These are phyloP conservation scores for Gautieria morchelliformis DNA, from an alignment of 768 basidiomycete species.

Conservation along the genomic window DNA sequence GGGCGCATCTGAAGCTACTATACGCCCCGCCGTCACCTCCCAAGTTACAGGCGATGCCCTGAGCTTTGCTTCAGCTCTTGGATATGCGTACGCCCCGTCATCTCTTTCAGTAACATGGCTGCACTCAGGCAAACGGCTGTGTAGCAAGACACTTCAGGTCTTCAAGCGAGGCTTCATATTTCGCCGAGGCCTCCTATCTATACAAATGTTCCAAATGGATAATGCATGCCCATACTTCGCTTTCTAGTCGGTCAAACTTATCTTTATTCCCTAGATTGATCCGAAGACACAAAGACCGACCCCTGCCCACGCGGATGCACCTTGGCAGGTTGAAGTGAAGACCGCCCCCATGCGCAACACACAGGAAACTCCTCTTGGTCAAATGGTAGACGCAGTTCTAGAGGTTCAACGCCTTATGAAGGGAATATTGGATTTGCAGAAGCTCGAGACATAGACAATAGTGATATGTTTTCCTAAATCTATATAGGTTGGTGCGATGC, in stretches of 20 bases:
- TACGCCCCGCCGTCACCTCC: constrained; percentile 75
- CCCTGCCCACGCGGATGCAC: constrained; percentile 67
- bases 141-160: constrained; percentile 1
- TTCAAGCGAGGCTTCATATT: constrained; percentile 79
- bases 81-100: constrained; percentile 48
- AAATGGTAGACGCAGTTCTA: constrained; percentile 63
- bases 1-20: constrained; percentile 57
- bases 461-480: background rate
- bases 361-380: constrained; percentile 64
- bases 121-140: background rate
- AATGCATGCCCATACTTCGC: constrained; percentile 35
- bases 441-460: constrained; percentile 49
- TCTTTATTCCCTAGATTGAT: constrained; percentile 42
- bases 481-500: background rate
- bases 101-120: background rate
- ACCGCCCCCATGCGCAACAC: constrained; percentile 76
- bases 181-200: constrained; percentile 56
- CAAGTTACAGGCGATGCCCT: constrained; percentile 68
- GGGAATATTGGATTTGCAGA: constrained; percentile 65
- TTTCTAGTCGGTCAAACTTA: background rate
- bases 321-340: constrained; percentile 86
- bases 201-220: constrained; percentile 82
- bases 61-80: constrained; percentile 71
- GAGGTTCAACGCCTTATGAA: constrained; percentile 82
- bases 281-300: constrained; percentile 65